These are phyloP conservation scores for Penicillium capsulatum DNA, from an alignment of 2,329 filamentous ascomycete species.

Conservation along the genomic window DNA sequence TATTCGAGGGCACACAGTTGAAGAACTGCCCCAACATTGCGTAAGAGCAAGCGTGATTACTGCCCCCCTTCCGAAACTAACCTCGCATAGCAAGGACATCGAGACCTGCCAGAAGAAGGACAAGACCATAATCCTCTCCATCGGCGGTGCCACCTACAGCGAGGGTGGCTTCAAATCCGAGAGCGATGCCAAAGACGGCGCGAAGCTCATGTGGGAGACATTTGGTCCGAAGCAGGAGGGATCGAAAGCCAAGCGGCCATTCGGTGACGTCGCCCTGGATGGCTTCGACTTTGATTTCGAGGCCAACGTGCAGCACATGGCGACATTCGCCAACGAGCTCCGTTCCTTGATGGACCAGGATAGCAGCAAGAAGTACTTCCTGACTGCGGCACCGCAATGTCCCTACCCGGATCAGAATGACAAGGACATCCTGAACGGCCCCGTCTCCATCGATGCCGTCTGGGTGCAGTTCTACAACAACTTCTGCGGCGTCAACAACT, in stretches of 20 bases:
- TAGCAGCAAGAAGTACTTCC: conserved; percentile 51
- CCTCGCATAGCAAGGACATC: conserved; percentile 42
- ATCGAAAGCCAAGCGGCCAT: conserved; percentile 56
- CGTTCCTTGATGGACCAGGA: conserved; percentile 53
- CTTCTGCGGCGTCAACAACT: conserved; percentile 58
- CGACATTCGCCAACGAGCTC: conserved; percentile 57
- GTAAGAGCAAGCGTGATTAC: conserved; percentile 39
- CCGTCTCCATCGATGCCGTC: conserved; percentile 57
- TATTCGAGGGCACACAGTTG: conserved; percentile 55
- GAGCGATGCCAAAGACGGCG: conserved; percentile 52
- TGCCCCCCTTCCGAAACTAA: conserved; percentile 15
- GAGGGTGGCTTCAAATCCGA: conserved; percentile 62
- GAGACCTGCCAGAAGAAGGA: conserved; percentile 58
- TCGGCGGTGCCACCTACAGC: conserved; percentile 66
- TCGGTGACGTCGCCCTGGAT: conserved; percentile 62
- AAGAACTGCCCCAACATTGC: conserved; percentile 62
- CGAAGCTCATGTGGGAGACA: conserved; percentile 63
- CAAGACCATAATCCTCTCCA: conserved; percentile 68
- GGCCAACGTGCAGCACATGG: conserved; percentile 55
- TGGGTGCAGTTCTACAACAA: conserved; percentile 68
- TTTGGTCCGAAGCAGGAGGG: conserved; percentile 56
- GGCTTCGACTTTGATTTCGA: conserved; percentile 78
- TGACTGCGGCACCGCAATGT: conserved; percentile 66
- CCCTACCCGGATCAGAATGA: conserved; percentile 60
- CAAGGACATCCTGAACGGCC: conserved; percentile 53